Base-by-base conservation (phyloP, 2,329 filamentous ascomycete genomes). In the Pleomassaria siparia region DNA sequence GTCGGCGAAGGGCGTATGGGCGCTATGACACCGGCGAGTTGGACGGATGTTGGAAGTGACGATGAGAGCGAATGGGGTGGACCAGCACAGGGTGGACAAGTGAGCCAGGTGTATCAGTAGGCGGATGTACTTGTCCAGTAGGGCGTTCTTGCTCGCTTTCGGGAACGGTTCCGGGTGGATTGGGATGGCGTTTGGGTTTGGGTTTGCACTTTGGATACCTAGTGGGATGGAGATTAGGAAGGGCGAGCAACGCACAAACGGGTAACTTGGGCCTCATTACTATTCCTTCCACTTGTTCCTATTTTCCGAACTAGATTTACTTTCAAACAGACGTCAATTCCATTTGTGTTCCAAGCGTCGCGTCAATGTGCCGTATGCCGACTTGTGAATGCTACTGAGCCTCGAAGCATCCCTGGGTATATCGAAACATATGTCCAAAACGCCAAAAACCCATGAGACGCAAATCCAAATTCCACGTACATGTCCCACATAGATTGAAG, bases 31-130 rank as follows among this genome's bases (percentile, higher is more conserved):
- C 71, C 71, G 9, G 63, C 53, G 12, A 66, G 62, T 20, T 73
- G 71, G 71, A 70, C 68, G 30, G 70, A 73, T 46, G 63, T 73
- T 9, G 71, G 68, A 2, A 72, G 67, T 47, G 70, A 72, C 39
- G 63, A 65, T 35, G 69, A 66, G 48, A 72, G 70, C 29, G 70
- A 73, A 42, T 69, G 60, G 58, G 69, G 62, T 28, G 65, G 63
- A 22, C 53, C 53, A 0, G 57, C 44, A 3, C 50, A 54, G 28
- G 55, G 59, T 18, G 65, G 65, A 0, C 59, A 65, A 28, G 61
- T 63, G 15, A 61, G 59, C 37, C 63, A 66, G 49, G 46, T 63
- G 18, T 60, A 67, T 40, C 46, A 48, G 21, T 47, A 46, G 24
- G 21, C 15, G 12, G 25, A n/a, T 16, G n/a, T 16, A 13, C 6